Base-by-base conservation (phyloP, 2,329 filamentous ascomycete species). In the Lanzia echinophila region DNA sequence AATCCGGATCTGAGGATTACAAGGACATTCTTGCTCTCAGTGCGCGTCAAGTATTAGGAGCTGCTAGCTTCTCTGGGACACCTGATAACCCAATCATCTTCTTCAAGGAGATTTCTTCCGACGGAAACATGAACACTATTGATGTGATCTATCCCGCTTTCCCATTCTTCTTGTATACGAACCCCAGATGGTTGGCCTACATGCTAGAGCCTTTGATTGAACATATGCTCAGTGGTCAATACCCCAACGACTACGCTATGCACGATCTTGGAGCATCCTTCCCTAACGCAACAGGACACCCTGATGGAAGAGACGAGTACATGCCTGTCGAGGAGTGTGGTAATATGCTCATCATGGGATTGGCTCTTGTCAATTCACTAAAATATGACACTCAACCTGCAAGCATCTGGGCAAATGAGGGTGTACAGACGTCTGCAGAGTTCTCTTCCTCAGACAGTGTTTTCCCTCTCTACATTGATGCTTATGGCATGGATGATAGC, bases 91-190 rank as follows among this genome's bases (percentile, higher is more conserved):
- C 87, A 0, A 77, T 92, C 41, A 69, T 94, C 20, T 94, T 94
- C 70, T 72, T 92, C 56, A 94, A 94, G 67, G 89, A 94, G 68
- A 92, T 94, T 53, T 90, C 87, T 1, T 90, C 86, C 2, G 87
- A 92, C 62, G 88, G 88, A 3, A 92, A 95, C 64, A 84, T 84
- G 68, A 88, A 94, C 67, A 94, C 88, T 0, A 86, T 94, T 11
- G 88, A 92, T 71, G 87, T 95, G 54, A 92, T 95, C 62, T 94
- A 90, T 73, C 89, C 88, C 0, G 79, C 88, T 0, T 91, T 90
- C 70, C 88, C 89, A 0, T 94, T 92, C 75, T 92, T 92, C 73
- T 69, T 92, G 19, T 94, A 92, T 66, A 90, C 88, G 17, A 90
- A 91, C 62, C 88, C 88, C 2, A 76, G 81, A 55, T 92, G 88